Evolutionary conservation across 306 rosid species (phyloP).

Genomic region (Cyamopsis tetragonoloba): DNA sequence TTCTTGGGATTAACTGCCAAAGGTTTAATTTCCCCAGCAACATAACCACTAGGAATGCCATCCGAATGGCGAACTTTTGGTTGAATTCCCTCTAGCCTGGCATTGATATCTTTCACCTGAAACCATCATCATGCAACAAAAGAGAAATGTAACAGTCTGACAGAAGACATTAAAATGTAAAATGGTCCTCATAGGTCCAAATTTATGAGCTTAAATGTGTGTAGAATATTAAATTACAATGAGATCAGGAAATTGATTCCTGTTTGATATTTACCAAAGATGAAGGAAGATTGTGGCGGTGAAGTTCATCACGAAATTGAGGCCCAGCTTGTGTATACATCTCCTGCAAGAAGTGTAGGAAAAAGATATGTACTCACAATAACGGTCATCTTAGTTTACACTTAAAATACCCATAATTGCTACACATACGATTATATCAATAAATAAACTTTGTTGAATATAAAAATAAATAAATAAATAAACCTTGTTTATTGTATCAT

Average conservation of each 20-base stretch:
- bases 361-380: conserved; percentile 1
- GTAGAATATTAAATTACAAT: conserved; percentile 7
- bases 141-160: background rate
- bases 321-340: conserved; percentile 96
- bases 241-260: conserved; percentile 8
- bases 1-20: conserved; percentile 58
- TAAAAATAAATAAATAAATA: no score
- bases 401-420: conserved; percentile 10
- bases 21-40: conserved; percentile 62
- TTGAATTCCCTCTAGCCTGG: conserved; percentile 89
- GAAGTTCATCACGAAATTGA: conserved; percentile 96
- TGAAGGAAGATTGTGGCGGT: conserved; percentile 83
- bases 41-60: conserved; percentile 59
- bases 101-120: conserved; percentile 98
- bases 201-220: background rate
- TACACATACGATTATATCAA: conserved; percentile 1
- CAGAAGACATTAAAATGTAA: conserved; percentile 16
- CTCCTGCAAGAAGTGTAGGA: conserved; percentile 54
- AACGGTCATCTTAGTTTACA: background rate
- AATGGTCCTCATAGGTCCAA: background rate
- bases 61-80: conserved; percentile 77
- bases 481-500: background rate
- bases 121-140: conserved; percentile 26
- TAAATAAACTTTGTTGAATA: conserved; percentile 18
- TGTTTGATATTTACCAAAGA: conserved; percentile 57